Conservation (phyloP, 768 basidiomycete species). For the Calocybe gangraenosa region DNA sequence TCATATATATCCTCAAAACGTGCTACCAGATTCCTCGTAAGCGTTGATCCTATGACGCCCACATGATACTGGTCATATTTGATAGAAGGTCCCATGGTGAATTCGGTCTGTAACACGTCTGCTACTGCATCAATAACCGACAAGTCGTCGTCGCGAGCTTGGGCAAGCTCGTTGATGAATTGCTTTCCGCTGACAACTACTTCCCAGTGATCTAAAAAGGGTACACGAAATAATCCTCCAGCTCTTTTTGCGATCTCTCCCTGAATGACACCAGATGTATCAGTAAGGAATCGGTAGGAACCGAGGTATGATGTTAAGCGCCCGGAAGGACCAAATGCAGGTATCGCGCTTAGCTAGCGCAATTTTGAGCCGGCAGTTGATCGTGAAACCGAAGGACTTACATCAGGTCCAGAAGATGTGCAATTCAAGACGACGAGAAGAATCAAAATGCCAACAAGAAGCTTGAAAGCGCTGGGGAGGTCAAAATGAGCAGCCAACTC, state of each 20-base stretch:
- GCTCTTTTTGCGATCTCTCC: neutral
- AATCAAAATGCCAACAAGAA: neutral
- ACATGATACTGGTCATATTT: constrained; percentile 7
- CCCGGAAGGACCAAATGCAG: constrained; percentile 1
- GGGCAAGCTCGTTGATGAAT: constrained; percentile 1
- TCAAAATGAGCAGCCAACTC: neutral
- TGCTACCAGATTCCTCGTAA: constrained; percentile 6
- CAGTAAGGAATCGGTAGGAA: neutral
- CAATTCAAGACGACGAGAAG: neutral
- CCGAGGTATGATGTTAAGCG: constrained; percentile 6
- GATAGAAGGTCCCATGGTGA: constrained; percentile 3
- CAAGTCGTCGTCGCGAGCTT: constrained; percentile 3
- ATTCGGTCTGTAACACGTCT: constrained; percentile 5
- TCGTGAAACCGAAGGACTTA: neutral
- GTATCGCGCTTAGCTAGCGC: neutral
- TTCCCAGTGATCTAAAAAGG: constrained; percentile 8
- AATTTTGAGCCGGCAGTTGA: neutral
- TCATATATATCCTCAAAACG: constrained; percentile 5
- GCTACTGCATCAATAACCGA: neutral
- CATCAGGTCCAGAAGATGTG: constrained; percentile 1
- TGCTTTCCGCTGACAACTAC: neutral
- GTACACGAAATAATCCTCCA: constrained; percentile 3
- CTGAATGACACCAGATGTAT: constrained; percentile 3
- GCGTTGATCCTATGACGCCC: neutral
- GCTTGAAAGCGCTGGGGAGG: neutral